Conservation (phyloP, 352 stramenopile species). For the Thalassiosira mediterranea region DNA sequence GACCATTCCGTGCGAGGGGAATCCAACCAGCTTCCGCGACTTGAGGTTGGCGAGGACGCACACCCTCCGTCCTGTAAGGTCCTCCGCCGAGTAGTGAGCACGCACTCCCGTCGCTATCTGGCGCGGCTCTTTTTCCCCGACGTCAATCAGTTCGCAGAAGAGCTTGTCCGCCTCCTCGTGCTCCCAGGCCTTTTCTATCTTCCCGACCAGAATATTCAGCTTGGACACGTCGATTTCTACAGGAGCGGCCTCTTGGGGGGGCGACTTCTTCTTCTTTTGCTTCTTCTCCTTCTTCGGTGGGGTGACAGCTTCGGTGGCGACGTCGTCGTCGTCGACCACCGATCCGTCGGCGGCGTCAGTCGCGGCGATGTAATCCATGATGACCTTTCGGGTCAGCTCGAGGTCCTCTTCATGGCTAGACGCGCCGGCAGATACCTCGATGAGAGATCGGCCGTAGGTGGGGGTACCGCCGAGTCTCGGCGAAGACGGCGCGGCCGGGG, state of each 20-base stretch:
- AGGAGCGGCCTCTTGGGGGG: neutral
- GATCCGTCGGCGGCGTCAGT: neutral
- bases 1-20: constrained; percentile 88
- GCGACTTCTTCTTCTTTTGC: constrained; percentile 35
- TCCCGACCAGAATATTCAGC: constrained; percentile 83
- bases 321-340: constrained; percentile 10
- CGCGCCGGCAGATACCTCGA: constrained; percentile 7
- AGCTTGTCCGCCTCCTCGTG: constrained; percentile 91
- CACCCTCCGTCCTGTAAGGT: constrained; percentile 93
- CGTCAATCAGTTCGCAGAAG: constrained; percentile 98
- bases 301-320: neutral
- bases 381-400: constrained; percentile 52
- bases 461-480: neutral
- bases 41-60: constrained; percentile 98
- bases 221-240: constrained; percentile 50
- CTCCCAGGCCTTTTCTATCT: constrained; percentile 84
- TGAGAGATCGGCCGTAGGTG: neutral
- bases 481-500: neutral
- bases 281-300: constrained; percentile 9
- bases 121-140: constrained; percentile 91
- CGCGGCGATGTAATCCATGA: constrained; percentile 36
- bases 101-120: constrained; percentile 93
- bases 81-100: constrained; percentile 91
- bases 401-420: constrained; percentile 50
- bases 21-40: constrained; percentile 93